Evolutionary conservation across 208 protist genomes (phyloP).

Genomic region (Leishmania guyanensis): DNA sequence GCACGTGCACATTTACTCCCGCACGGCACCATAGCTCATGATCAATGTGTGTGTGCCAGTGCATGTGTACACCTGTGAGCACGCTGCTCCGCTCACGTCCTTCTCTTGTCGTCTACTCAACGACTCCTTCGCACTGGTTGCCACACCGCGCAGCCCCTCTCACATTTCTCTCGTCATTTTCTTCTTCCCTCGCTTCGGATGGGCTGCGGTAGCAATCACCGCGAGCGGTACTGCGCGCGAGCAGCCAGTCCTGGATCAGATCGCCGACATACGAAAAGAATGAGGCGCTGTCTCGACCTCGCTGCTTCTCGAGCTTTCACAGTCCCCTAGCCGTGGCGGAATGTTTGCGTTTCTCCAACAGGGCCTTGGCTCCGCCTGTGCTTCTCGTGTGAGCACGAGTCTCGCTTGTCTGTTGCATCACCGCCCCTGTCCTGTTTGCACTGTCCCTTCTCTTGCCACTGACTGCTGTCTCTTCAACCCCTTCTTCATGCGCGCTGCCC

Average conservation of each 20-base stretch:
- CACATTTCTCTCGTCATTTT: not conserved
- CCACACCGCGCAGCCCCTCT: not conserved
- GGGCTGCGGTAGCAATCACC: not conserved
- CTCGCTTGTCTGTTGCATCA: not conserved
- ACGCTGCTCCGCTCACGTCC: not conserved
- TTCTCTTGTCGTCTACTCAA: not conserved
- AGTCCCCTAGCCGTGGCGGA: not conserved
- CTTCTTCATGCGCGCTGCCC: not conserved
- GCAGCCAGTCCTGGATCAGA: not conserved
- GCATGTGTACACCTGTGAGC: not conserved
- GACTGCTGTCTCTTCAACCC: too few relatives aligned
- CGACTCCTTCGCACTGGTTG: not conserved
- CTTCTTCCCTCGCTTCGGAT: not conserved
- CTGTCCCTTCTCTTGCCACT: not conserved
- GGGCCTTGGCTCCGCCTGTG: not conserved
- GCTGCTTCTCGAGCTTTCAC: not conserved
- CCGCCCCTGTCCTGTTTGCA: not conserved
- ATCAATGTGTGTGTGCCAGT: not conserved
- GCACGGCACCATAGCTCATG: not conserved
- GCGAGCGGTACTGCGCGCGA: not conserved
- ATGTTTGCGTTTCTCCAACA: not conserved
- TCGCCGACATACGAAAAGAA: not conserved
- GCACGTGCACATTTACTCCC: slow-evolving; percentile 53
- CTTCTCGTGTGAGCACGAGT: not conserved
- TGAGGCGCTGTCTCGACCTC: not conserved